Conservation (phyloP, 148 eudicot species). For the Polygonum maritimum region DNA sequence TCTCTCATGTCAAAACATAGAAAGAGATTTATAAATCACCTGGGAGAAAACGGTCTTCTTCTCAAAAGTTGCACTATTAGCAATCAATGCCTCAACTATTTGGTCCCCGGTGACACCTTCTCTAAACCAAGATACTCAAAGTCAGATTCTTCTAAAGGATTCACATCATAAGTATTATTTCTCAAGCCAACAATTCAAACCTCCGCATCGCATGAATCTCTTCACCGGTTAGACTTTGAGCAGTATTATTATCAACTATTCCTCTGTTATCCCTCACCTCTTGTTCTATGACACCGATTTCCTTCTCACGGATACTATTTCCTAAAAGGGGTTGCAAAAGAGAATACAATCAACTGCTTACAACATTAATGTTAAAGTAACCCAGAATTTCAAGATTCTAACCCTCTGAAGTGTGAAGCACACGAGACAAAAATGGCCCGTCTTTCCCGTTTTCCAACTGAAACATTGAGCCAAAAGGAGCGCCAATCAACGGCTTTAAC, state of each 20-base stretch:
- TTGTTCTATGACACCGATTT: slow-evolving; percentile 23
- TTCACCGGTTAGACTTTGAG: slow-evolving; percentile 87
- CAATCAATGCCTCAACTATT: slow-evolving; percentile 89
- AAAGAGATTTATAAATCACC: slow-evolving; percentile 27
- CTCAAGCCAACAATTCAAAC: slow-evolving; percentile 24
- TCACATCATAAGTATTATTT: not conserved
- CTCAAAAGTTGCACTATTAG: slow-evolving; percentile 88
- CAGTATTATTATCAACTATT: slow-evolving; percentile 78
- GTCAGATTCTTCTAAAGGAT: not conserved
- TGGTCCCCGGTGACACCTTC: slow-evolving; percentile 77
- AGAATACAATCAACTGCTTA: not conserved
- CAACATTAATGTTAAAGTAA: not conserved
- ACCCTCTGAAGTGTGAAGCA: slow-evolving; percentile 42
- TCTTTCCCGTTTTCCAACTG: slow-evolving; percentile 56
- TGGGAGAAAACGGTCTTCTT: slow-evolving; percentile 94
- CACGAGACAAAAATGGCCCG: slow-evolving; percentile 53
- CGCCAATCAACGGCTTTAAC: slow-evolving; percentile 73
- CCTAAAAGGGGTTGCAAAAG: slow-evolving; percentile 14
- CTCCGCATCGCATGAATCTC: slow-evolving; percentile 76
- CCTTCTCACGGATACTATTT: slow-evolving; percentile 32
- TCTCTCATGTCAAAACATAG: not conserved
- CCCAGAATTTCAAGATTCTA: not conserved
- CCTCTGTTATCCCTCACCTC: slow-evolving; percentile 76
- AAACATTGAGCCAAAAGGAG: slow-evolving; percentile 79
- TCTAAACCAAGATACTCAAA: slow-evolving; percentile 33